Conservation (phyloP, 176 grass and related monocot genomes). For the Otatea glauca region DNA sequence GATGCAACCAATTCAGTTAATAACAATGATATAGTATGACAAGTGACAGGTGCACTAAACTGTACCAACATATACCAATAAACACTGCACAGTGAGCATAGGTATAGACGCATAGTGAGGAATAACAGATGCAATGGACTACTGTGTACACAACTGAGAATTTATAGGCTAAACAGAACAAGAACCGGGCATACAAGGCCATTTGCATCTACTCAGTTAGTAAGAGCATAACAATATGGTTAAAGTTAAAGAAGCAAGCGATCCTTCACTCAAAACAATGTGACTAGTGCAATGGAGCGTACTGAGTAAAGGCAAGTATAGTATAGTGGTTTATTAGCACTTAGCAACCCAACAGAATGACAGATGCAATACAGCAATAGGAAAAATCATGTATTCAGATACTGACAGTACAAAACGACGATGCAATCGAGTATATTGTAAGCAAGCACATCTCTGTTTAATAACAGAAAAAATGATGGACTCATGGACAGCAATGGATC, state of each 20-base stretch:
- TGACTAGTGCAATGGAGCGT: neutral
- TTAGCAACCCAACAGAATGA: neutral
- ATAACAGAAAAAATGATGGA: neutral
- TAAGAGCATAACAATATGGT: neutral
- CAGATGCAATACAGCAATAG: neutral
- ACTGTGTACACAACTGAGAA: neutral
- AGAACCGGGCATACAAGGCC: neutral
- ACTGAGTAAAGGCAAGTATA: neutral
- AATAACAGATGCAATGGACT: neutral
- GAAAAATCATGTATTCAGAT: neutral
- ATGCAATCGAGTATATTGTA: neutral
- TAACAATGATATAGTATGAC: neutral
- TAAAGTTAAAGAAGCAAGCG: neutral
- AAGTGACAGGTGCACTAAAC: neutral
- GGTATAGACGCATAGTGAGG: neutral
- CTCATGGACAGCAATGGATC: neutral
- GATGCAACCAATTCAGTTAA: neutral
- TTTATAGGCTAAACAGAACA: neutral
- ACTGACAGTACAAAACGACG: neutral
- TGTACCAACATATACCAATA: neutral
- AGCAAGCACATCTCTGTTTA: neutral
- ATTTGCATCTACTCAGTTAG: neutral
- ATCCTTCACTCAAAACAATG: neutral
- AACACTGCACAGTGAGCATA: neutral
- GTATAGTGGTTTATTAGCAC: neutral